These are phyloP conservation scores for Ajuga chamaepitys DNA, from an alignment of 257 asterid species.

Conservation along the genomic window DNA sequence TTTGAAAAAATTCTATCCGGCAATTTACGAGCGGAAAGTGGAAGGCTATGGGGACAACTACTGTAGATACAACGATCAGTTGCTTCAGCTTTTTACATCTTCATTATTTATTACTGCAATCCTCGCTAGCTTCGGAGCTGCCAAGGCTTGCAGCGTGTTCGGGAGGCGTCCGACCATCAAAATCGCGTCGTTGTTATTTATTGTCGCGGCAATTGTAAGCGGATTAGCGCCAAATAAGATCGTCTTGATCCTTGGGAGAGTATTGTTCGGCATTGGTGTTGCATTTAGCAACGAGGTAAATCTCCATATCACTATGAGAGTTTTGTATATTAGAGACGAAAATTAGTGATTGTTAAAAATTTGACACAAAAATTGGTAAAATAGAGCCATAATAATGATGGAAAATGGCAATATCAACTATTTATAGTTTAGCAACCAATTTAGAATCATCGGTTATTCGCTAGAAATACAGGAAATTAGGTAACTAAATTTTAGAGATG, in stretches of 20 bases:
- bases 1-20: constrained; percentile 59
- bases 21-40: constrained; percentile 29
- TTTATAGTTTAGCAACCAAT: no score
- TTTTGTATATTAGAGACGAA: no score
- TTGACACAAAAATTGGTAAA: no score
- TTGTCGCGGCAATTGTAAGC: constrained; percentile 44
- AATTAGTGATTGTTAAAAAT: no score
- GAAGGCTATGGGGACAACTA: constrained; percentile 51
- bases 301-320: not conserved
- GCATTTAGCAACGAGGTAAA: constrained; percentile 85
- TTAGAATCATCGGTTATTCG: no score
- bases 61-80: constrained; percentile 71
- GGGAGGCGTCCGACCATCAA: constrained; percentile 69
- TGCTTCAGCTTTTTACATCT: constrained; percentile 79
- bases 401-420: no score
- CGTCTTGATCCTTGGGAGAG: constrained; percentile 60
- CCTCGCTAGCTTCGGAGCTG: constrained; percentile 68
- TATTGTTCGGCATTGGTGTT: constrained; percentile 70
- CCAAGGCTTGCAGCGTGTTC: constrained; percentile 40
- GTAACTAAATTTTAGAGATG: no score
- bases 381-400: no score
- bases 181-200: constrained; percentile 32
- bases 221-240: constrained; percentile 25
- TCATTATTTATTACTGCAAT: constrained; percentile 71
- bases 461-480: no score